Percentiles rank a stretch among this genome's conserved stretches.
Conservation (phyloP, 2,329 filamentous ascomycete genomes). For the Malbranchea zuffiana region DNA sequence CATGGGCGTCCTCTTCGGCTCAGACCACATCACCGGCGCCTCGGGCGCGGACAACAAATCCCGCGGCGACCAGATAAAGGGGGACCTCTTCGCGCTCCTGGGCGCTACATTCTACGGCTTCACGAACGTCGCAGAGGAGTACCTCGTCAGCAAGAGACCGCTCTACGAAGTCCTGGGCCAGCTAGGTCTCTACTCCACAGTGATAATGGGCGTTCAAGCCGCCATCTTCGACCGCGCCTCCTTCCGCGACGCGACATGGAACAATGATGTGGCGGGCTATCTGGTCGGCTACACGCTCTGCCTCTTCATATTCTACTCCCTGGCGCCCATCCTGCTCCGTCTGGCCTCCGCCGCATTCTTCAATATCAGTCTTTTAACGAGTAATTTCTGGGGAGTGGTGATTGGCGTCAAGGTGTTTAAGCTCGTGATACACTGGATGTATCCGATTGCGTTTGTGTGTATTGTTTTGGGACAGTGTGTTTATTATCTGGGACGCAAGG, state of each 20-base stretch:
- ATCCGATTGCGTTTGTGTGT: constrained; percentile 87
- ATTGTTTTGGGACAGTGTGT: constrained; percentile 77
- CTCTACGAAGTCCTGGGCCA: constrained; percentile 91
- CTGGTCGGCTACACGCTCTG: constrained; percentile 81
- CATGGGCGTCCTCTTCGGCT: constrained; percentile 74
- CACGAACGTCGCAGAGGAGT: constrained; percentile 87
- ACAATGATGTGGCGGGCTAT: constrained; percentile 62
- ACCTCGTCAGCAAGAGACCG: constrained; percentile 74
- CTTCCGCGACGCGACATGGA: constrained; percentile 57
- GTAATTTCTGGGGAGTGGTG: constrained; percentile 93
- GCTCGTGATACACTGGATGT: constrained; percentile 71
- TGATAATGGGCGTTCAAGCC: constrained; percentile 85
- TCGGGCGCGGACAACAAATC: constrained; percentile 43
- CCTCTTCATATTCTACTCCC: constrained; percentile 73
- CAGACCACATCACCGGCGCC: constrained; percentile 67
- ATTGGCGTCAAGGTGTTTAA: constrained; percentile 83
- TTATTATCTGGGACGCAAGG: constrained; percentile 76
- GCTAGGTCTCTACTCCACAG: constrained; percentile 73
- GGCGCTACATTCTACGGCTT: constrained; percentile 87
- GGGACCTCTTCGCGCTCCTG: constrained; percentile 81
- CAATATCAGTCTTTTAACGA: constrained; percentile 87
- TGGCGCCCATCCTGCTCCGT: constrained; percentile 78
- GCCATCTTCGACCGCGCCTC: constrained; percentile 77
- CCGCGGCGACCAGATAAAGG: constrained; percentile 64
- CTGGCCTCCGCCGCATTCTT: constrained; percentile 89